Evolutionary conservation across 192 early-diverging fungal genomes (phyloP), one percentile per base, ranked within the genome.

Genomic region (Backusella circina): DNA sequence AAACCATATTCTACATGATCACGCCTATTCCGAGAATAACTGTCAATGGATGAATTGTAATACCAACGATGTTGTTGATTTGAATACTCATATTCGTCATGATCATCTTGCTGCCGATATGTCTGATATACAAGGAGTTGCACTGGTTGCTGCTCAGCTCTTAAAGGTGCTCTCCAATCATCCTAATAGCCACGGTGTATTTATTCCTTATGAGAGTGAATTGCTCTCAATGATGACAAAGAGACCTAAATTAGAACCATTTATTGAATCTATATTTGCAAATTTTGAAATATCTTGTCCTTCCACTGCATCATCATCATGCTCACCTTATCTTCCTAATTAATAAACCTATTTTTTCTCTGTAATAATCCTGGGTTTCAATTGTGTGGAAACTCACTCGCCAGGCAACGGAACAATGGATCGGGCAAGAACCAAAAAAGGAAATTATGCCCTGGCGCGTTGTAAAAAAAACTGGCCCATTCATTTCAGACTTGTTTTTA

Each of bases 1-100:
- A 23, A 67, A 82, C 39, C 88, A 89, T 70, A 80, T 87, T 33
- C 69, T 88, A 21, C 76, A 84, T 57, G 82, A 86, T n/a, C 88
- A 89, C 38, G 66, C 72, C 38, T 38, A 73, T 12, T 28, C 21
- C 79, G 26, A 35, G 18, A 38, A 68, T 26, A 68, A 51, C 28
- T 75, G 65, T 30, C 26, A 38, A 30, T 57, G 36, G 65, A 67
- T 30, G 16, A 44, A 51, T 16, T 50, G 65, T 54, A 35, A 50
- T 50, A n/a, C 33, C 35, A 44, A 36, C 10, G 15, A 51, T 15
- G 15, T n/a, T 26, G 23, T 10, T 41, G 65, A 37, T 67, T 35
- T 44, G 12, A 75, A 38, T 13, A 28, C 39, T 15, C 69, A 70
- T n/a, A 39, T 65, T 37, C 77, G 30, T 1, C 44, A 67, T 8